Evolutionary conservation across 148 eudicot species (phyloP), one percentile per base, ranked within the genome.

Genomic region (Euryodendron excelsum): DNA sequence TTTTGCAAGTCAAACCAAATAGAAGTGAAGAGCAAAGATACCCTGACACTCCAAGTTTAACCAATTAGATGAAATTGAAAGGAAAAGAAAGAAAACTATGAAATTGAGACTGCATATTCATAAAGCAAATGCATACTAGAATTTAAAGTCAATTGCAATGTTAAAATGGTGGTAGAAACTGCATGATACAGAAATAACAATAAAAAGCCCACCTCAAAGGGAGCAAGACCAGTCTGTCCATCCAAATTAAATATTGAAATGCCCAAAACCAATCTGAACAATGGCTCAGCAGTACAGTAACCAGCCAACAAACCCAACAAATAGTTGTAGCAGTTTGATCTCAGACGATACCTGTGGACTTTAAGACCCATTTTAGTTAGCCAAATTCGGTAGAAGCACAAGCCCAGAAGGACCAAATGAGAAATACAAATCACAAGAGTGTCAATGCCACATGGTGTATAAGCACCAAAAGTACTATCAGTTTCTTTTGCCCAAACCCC

Each of bases 401-500:
- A 60, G 33, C 85, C 82, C 62, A 86, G 47, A 47, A 90, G 86
- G 69, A 86, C 87, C 87, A 90, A 70, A 81, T 84, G 73, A 39
- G 93, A 90, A 33, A 86, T 74, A 76, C 85, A 78, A 34, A 80
- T 79, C 65, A 88, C 93, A 79, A 84, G 34, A 55, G 90, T 79
- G 36, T 85, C 91, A 67, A 86, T 70, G 74, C 73, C 89, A 80
- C 93, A 90, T 8, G 93, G 93, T 58, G 93, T 86, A 60, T 86
- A 90, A 72, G 85, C 82, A 71, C 92, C 94, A 80, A 91, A 85
- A 59, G 87, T 83, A 69, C 84, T 89, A 33, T 82, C 86, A 21
- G 85, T 81, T 76, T 74, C 72, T 77, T 75, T 60, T 41, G 77
- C 86, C 94, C 94, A 91, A 53, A 86, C 74, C 71, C 86, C 94